Evolutionary conservation across 2,329 filamentous ascomycete genomes (phyloP).

Genomic region (Rosellinia necatrix): DNA sequence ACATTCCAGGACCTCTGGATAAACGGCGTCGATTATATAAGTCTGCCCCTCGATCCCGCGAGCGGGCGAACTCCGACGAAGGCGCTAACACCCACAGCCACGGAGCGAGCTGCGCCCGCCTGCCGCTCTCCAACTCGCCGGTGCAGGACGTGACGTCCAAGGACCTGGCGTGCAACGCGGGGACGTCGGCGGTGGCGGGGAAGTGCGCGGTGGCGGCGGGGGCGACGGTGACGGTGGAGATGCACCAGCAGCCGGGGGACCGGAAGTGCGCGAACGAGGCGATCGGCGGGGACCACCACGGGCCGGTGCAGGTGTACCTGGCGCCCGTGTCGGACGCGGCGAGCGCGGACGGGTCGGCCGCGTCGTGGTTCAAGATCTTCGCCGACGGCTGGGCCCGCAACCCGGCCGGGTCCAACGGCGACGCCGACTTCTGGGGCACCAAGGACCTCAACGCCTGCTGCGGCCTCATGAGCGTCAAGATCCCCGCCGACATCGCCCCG

Average conservation of each 20-base stretch:
- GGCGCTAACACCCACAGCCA: slow-evolving; percentile 36
- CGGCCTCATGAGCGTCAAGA: slow-evolving; percentile 44
- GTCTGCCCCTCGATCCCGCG: not conserved
- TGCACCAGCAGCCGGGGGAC: slow-evolving; percentile 51
- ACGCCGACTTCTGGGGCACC: slow-evolving; percentile 53
- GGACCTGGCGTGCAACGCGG: slow-evolving; percentile 50
- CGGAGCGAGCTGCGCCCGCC: slow-evolving; percentile 51
- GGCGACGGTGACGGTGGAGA: slow-evolving; percentile 58
- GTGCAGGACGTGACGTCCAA: slow-evolving; percentile 49
- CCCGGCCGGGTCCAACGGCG: slow-evolving; percentile 42
- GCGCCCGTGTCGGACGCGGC: slow-evolving; percentile 46
- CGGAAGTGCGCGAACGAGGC: slow-evolving; percentile 47
- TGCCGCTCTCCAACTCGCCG: slow-evolving; percentile 56
- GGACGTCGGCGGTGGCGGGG: slow-evolving; percentile 41
- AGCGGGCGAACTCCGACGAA: not conserved
- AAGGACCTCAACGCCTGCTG: slow-evolving; percentile 49
- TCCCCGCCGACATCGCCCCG: slow-evolving; percentile 47
- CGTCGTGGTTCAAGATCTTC: slow-evolving; percentile 52
- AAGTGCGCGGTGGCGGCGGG: slow-evolving; percentile 55
- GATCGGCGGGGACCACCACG: slow-evolving; percentile 51
- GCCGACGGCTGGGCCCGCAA: slow-evolving; percentile 48
- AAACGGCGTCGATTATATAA: slow-evolving; percentile 47
- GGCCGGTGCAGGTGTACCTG: slow-evolving; percentile 49
- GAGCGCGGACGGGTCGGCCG: slow-evolving; percentile 39
- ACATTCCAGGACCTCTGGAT: slow-evolving; percentile 59